Evolutionary conservation across 2,329 filamentous ascomycete genomes (phyloP), one percentile per base, ranked within the genome.

Genomic region (Neofusicoccum laricinum): DNA sequence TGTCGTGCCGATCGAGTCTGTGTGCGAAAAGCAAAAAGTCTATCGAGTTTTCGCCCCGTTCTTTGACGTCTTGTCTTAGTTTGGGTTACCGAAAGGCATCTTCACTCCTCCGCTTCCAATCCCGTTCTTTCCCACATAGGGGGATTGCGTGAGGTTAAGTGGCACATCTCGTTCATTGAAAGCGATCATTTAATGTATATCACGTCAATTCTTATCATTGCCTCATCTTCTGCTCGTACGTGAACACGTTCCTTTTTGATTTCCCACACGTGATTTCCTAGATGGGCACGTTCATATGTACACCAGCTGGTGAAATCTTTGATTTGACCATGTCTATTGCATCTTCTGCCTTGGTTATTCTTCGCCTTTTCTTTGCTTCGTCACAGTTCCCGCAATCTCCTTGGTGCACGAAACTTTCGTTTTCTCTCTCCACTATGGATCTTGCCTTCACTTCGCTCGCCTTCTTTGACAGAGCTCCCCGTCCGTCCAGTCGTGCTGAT

Each of bases 1-100:
- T 64, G 62, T 48, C 62, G 62, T 58, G 62, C 50, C 41, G 51
- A 64, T 57, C 62, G 62, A 64, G 62, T 64, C 62, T 64, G 62
- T 58, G 62, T 57, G 62, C 62, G 62, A 58, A 64, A 41, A 64
- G 30, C 34, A 43, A 64, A 43, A 8, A 14, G 34, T 19, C 62
- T 32, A 25, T 58, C 40, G 62, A 32, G 36, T 57, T 19, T 50
- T 36, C 19, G 43, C 36, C 62, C n/a, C 32, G n/a, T 41, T 21
- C 32, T 48, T 58, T 10, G 62, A 64, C 62, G 62, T 64, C 62
- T 64, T 64, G 62, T 64, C 51, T 58, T 50, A 17, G 51, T 30
- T 43, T 58, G 50, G 62, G 43, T 55, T 41, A 32, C 40, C 41
- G 62, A 50, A 32, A 50, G 40, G 40, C 43, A 50, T 34, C 43